Percentiles rank a stretch among this genome's conserved stretches.
Evolutionary conservation across 2,329 filamentous ascomycete genomes (phyloP).

Genomic region (Fusarium concolor): DNA sequence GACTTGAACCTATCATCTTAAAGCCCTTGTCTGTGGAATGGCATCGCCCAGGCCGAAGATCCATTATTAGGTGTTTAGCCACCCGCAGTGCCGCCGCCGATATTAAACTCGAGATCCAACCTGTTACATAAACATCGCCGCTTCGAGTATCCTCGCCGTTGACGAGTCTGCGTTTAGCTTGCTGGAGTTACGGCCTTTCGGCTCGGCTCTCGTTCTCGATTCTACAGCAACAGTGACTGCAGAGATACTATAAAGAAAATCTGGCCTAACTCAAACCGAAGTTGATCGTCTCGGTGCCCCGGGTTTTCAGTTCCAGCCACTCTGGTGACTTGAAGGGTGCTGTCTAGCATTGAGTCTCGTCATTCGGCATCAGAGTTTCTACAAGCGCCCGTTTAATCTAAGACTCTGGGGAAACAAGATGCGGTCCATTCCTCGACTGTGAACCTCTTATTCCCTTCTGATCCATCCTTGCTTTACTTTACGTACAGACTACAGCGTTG

Average conservation of each 20-base stretch:
- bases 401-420: constrained; percentile 41
- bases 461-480: not conserved
- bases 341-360: constrained; percentile 35
- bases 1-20: constrained; percentile 23
- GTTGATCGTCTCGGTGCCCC: constrained; percentile 12
- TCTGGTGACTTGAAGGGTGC: constrained; percentile 12
- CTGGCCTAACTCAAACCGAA: not conserved
- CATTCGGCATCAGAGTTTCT: constrained; percentile 33
- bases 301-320: constrained; percentile 22
- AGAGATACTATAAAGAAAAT: constrained; percentile 14
- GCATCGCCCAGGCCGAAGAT: constrained; percentile 36
- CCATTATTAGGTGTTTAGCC: constrained; percentile 30
- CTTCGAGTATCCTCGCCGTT: constrained; percentile 27
- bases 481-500: not conserved
- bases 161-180: constrained; percentile 11
- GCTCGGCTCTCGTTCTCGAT: constrained; percentile 13
- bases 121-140: constrained; percentile 39
- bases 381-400: constrained; percentile 27
- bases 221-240: constrained; percentile 1
- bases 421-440: constrained; percentile 25
- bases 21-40: constrained; percentile 35
- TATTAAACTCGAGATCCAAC: constrained; percentile 6
- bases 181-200: constrained; percentile 16
- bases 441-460: constrained; percentile 2
- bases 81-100: constrained; percentile 31